These are phyloP conservation scores for Boletus patriciae DNA, from an alignment of 768 basidiomycete genomes.

Conservation along the genomic window DNA sequence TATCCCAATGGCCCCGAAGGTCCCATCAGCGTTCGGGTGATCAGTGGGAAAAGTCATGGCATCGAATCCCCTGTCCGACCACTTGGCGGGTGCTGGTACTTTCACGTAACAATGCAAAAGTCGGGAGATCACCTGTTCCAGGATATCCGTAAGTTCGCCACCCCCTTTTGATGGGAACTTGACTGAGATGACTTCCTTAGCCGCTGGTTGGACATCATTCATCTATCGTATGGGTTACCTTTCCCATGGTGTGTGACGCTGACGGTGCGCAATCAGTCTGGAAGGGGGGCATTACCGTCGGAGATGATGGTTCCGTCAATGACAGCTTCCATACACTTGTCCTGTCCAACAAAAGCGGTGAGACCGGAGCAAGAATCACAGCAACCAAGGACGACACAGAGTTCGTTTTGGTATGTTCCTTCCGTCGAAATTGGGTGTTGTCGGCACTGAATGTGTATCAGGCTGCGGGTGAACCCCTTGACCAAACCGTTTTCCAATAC, in stretches of 20 bases:
- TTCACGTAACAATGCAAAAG: slow-evolving; percentile 70
- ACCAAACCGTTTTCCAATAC: slow-evolving; percentile 86
- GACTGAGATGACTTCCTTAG: slow-evolving; percentile 36
- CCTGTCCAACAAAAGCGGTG: slow-evolving; percentile 56
- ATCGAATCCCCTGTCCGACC: slow-evolving; percentile 86
- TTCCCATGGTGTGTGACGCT: background rate
- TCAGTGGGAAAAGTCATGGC: slow-evolving; percentile 87
- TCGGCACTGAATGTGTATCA: slow-evolving; percentile 25
- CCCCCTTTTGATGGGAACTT: background rate
- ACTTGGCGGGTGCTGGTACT: slow-evolving; percentile 92
- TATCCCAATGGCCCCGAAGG: slow-evolving; percentile 72
- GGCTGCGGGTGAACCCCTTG: slow-evolving; percentile 86
- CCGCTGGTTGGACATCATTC: slow-evolving; percentile 88
- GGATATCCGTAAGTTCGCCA: slow-evolving; percentile 64
- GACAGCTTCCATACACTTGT: slow-evolving; percentile 78
- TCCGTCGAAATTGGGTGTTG: background rate
- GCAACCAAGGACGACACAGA: slow-evolving; percentile 64
- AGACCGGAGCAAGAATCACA: slow-evolving; percentile 69
- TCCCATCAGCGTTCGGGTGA: slow-evolving; percentile 71
- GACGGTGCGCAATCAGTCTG: slow-evolving; percentile 24
- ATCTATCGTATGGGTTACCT: slow-evolving; percentile 62
- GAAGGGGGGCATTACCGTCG: slow-evolving; percentile 63
- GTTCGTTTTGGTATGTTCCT: slow-evolving; percentile 60
- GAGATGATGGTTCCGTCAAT: slow-evolving; percentile 46
- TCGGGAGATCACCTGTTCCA: slow-evolving; percentile 70